Conservation (phyloP, 768 basidiomycete genomes). For the Auriculariales sp. region DNA sequence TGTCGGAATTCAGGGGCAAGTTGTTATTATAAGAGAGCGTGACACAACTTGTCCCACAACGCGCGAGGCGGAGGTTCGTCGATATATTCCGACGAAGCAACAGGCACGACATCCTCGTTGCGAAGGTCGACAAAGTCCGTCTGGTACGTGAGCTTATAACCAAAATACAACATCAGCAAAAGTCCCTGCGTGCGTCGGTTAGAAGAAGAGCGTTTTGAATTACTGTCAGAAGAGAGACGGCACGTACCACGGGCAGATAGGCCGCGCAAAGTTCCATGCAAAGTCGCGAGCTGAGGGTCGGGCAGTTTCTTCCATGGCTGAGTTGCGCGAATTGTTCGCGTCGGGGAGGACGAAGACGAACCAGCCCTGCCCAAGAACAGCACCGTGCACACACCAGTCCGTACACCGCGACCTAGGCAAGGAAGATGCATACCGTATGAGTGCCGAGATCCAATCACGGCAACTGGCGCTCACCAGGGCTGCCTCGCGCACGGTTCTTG, state of each 20-base stretch:
- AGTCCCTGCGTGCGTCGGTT: neutral
- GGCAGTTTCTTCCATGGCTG: neutral
- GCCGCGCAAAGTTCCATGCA: neutral
- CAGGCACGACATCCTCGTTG: neutral
- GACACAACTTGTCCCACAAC: neutral
- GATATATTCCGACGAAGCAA: neutral
- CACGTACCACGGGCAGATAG: neutral
- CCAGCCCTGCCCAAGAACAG: neutral
- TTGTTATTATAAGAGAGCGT: neutral
- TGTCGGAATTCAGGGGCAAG: neutral
- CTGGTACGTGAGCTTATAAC: conserved; percentile 3
- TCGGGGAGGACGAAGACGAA: neutral
- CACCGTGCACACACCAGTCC: neutral
- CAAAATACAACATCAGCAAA: neutral
- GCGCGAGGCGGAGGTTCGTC: neutral
- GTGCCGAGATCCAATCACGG: neutral
- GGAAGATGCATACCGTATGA: neutral
- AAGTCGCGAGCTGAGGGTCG: neutral
- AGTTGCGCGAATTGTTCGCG: neutral
- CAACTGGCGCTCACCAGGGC: neutral
- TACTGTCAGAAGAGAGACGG: neutral
- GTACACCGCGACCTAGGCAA: neutral
- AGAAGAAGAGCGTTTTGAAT: neutral
- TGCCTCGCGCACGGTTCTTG: neutral
- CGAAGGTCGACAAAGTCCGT: neutral